Evolutionary conservation across 208 protist species (phyloP), one percentile per base, ranked within the genome.

Genomic region (Crithidia brevicula): DNA sequence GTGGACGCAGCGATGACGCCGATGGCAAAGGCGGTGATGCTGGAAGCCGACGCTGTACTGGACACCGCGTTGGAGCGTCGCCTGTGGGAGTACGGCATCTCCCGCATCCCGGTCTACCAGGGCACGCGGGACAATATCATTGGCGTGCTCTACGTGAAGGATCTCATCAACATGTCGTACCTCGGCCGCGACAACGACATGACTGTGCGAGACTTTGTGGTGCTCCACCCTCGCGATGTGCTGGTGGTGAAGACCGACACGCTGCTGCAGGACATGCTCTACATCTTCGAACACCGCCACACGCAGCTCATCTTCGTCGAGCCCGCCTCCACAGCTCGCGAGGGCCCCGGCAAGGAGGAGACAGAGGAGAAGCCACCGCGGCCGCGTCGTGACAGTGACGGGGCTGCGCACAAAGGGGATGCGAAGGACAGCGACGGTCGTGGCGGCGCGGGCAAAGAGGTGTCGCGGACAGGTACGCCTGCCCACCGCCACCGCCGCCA

Each of bases 121-220:
- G 22, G 52, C 15, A 52, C 33, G 16, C 69, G 71, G 5, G 58
- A 57, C 25, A 64, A 79, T 51, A 84, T 95, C 56, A 79, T 90
- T 34, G 89, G 89, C 6, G 67, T 95, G 9, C 72, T 95, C 25
- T 95, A 87, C 60, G 83, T 95, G 18, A 86, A 86, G 56, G 83
- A 90, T 36, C 72, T 95, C 18, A 77, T 95, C 56, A 70, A 65
- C 45, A 67, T 86, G 7, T 56, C 69, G 10, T 69, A 76, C 20
- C 60, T 85, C 20, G 33, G 72, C 61, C 63, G 60, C 22, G 65
- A 87, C 27, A 54, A 54, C 9, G 42, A 47, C 54, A 58, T 78
- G 61, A 91, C 79, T 4, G 79, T 95, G 47, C 63, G 68, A n/a
- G 72, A 88, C 52, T 75, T 92, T 16, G 18, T 95, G 15, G 50